A percentile compares a stretch with the other conserved stretches of the same genome.
Evolutionary conservation across 345 rosid species (phyloP).

Genomic region (Linum lewisii): DNA sequence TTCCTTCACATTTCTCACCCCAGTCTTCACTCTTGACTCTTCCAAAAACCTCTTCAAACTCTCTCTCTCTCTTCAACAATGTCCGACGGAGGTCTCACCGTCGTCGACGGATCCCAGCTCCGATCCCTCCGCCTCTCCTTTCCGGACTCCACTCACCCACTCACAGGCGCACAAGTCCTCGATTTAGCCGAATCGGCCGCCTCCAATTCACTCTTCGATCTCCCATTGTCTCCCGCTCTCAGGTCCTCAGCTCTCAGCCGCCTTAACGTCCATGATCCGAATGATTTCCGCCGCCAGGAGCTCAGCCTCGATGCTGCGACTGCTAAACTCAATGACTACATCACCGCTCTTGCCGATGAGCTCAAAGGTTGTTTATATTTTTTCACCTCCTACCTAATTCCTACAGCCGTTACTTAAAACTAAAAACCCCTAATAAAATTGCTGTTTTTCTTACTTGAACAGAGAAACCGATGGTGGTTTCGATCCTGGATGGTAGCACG

Average conservation of each 20-base stretch:
- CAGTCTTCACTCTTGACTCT: background rate
- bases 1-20: background rate
- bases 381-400: background rate
- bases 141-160: slow-evolving; percentile 23
- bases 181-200: slow-evolving; percentile 49
- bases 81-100: slow-evolving; percentile 50
- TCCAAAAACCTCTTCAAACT: background rate
- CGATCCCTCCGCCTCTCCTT: slow-evolving; percentile 37
- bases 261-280: slow-evolving; percentile 24
- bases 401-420: too few relatives aligned
- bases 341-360: slow-evolving; percentile 51
- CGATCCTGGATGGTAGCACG: slow-evolving; percentile 60
- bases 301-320: slow-evolving; percentile 31
- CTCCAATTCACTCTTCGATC: slow-evolving; percentile 37
- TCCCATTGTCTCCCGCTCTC: slow-evolving; percentile 51
- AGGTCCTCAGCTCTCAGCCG: slow-evolving; percentile 43
- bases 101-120: slow-evolving; percentile 58
- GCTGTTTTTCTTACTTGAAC: background rate
- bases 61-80: slow-evolving; percentile 21
- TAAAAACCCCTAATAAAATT: background rate
- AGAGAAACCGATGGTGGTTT: slow-evolving; percentile 61
- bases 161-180: slow-evolving; percentile 55
- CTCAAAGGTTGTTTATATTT: slow-evolving; percentile 37
- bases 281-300: slow-evolving; percentile 27
- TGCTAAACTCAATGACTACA: slow-evolving; percentile 31